Evolutionary conservation across 2,329 filamentous ascomycete species (phyloP), one percentile per base, ranked within the genome.

Genomic region (Diaporthe ilicicola): DNA sequence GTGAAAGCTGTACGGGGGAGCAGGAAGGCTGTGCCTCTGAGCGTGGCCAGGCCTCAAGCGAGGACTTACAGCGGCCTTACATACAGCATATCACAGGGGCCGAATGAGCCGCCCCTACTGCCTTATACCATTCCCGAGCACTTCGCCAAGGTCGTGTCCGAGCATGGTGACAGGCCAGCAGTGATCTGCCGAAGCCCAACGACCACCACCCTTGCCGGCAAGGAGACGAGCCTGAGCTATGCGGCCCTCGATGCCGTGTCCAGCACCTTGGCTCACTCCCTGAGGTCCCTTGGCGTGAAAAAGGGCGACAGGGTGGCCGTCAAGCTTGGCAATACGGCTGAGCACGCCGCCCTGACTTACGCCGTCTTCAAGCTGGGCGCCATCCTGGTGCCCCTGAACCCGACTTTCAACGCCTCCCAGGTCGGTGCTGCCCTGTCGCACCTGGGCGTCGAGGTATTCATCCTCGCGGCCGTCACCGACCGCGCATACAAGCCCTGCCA

Each of bases 341-440:
- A 97, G 80, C 95, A 94, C 79, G 94, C 93, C 3, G 91, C 92
- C 62, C 87, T 96, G 24, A 95, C 92, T 7, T 98, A 98, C 81
- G 95, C 95, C 0, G 81, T 96, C 68, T 97, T 95, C 85, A 98
- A 98, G 81, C 87, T 98, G 12, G 96, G 96, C n/a, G 95, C 94
- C 29, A 89, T 98, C 64, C 85, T 98, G 73, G 95, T 97, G n/a
- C 96, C 95, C 0, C 83, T 98, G 29, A 98, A 99, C 79, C 95
- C 95, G 24, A 92, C 90, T 1, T 98, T 98, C 85, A 97, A 94
- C 75, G 86, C 89, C 4, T 81, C 84, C 6, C 96, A 98, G 83
- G 90, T 98, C 10, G 85, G 89, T 6, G 88, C 94, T 3, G 95
- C 95, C 0, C 84, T 98, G 34, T 87, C 87, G 10, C 95, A 97